Conservation (phyloP, 768 basidiomycete genomes). For the Zangia roseola region DNA sequence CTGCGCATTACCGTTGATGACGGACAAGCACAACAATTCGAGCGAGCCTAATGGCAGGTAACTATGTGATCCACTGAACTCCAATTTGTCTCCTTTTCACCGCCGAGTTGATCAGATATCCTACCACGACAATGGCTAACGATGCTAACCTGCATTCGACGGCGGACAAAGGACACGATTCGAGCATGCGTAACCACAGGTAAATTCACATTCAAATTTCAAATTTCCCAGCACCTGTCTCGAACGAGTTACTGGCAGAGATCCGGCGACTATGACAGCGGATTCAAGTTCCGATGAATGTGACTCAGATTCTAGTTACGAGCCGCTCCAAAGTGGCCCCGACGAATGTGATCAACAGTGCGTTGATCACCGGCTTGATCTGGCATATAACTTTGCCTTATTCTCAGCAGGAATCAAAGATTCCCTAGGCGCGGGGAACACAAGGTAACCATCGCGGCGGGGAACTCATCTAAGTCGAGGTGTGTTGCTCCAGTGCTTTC, state of each 20-base stretch:
- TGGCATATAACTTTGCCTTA: neutral
- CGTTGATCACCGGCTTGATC: neutral
- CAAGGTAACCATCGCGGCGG: rapidly evolving
- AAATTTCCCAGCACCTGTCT: neutral
- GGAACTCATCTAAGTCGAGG: neutral
- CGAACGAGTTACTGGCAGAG: conserved; percentile 1
- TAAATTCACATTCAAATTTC: neutral
- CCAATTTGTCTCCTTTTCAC: too few relatives aligned
- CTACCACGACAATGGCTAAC: too few relatives aligned
- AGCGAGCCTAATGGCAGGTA: neutral
- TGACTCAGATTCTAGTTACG: neutral
- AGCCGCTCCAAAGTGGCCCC: neutral
- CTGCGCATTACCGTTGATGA: too few relatives aligned
- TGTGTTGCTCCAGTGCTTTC: neutral
- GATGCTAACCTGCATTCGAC: too few relatives aligned
- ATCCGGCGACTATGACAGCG: neutral
- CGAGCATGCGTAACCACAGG: too few relatives aligned
- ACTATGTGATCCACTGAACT: too few relatives aligned
- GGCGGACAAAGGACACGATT: too few relatives aligned
- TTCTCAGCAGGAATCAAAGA: neutral
- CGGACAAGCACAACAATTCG: neutral
- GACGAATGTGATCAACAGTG: neutral
- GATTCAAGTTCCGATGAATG: neutral
- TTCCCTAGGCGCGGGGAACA: conserved; percentile 7
- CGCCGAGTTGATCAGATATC: too few relatives aligned